Evolutionary conservation across 176 grass and related monocot species (phyloP).

Genomic region (Musa schizocarpa): DNA sequence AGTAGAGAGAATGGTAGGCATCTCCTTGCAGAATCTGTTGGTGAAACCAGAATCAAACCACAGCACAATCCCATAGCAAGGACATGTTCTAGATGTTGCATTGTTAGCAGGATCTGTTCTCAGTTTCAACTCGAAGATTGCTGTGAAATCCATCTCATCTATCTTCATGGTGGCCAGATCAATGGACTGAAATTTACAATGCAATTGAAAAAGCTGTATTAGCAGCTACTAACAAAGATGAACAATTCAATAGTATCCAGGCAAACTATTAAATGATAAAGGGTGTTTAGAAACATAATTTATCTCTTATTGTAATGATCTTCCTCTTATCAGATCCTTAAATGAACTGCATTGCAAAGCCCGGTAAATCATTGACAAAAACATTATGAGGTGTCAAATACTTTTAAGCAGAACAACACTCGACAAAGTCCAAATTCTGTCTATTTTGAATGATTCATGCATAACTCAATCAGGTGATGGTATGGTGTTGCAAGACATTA

Average conservation of each 20-base stretch:
- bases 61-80: conserved; percentile 78
- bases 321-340: too few relatives aligned
- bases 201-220: conserved; percentile 4
- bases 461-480: neutral
- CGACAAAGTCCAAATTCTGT: neutral
- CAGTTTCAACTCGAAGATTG: conserved; percentile 59
- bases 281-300: neutral
- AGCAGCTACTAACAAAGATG: neutral
- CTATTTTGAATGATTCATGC: neutral
- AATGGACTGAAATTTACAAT: conserved; percentile 43
- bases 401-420: neutral
- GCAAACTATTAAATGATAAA: neutral
- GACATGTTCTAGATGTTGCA: neutral
- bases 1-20: conserved; percentile 52
- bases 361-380: too few relatives aligned
- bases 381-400: neutral
- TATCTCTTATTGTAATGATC: neutral
- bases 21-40: conserved; percentile 80
- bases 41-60: conserved; percentile 89
- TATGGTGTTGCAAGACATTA: neutral
- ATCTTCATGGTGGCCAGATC: conserved; percentile 70
- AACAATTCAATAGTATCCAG: neutral
- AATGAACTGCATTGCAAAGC: too few relatives aligned
- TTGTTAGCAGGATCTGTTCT: conserved; percentile 18
- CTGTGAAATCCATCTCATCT: conserved; percentile 87